Evolutionary conservation across 768 basidiomycete genomes (phyloP), one percentile per base, ranked within the genome.

Genomic region (Rhodotorula taiwanensis): DNA sequence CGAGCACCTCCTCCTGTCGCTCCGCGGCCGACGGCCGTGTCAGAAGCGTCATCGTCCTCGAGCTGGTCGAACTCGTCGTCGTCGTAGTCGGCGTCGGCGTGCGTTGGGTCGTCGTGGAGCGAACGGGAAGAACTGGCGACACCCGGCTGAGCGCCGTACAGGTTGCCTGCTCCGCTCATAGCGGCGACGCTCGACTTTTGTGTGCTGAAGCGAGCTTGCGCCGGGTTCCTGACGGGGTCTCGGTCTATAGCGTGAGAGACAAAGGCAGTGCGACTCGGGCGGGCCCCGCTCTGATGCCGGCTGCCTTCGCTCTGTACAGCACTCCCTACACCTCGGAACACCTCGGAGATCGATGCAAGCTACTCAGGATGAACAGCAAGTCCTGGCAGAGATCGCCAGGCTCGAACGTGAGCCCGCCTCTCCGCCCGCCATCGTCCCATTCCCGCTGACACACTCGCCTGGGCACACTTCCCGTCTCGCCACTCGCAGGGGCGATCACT

Each of bases 351-450:
- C 36, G 9, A 39, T 39, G 36, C 16, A 9, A 39, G 36, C 10
- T 16, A 10, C 36, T 9, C 36, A 39, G 36, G 16, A 39, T 16
- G 36, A 39, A 57, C 66, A 41, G 62, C 44, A 4, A 16, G 58
- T 67, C 1, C 58, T 56, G 4, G 61, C 60, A 48, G 66, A 67
- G 42, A 67, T 67, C 27, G 54, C 53, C 1, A 33, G 66, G 6
- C 58, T 67, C 11, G n/a, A 53, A 25, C 51, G 66, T 67, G 14
- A 31, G 56, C 30, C 15, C 34, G 36, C 21, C 47, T 31, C 10
- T 9, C 3, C 30, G 1, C 31, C 2, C 18, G 27, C 1, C 4
- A 16, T 28, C 48, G 5, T 15, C 52, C 31, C 15, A 28, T 28
- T 15, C n/a, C 34, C 8, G 13, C 30, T 50, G 20, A 4, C 47